Evolutionary conservation across 108 stramenopile species (phyloP), one percentile per base, ranked within the genome.

Genomic region (Fragilariopsis cylindrus): DNA sequence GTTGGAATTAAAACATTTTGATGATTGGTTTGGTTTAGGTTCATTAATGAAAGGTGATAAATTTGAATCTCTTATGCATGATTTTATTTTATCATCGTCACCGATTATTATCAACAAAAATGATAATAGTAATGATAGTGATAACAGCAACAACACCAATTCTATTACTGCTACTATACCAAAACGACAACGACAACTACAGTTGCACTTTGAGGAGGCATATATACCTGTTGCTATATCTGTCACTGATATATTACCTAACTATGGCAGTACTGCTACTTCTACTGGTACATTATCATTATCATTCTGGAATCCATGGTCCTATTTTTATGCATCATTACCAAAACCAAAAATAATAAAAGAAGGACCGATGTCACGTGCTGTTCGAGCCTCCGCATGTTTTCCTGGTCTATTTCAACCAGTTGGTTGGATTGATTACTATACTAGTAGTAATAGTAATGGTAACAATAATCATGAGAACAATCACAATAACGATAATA

Each of bases 401-500:
- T 93, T 93, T 77, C 92, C 92, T 7, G 66, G 82, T 9, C 60
- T 93, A 11, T 91, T 93, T 60, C 89, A 91, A 65, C 92, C 92
- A 5, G 87, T 89, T 44, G 72, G 75, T 15, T 93, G 92, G 92
- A 65, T 76, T 19, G 76, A 76, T 48, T 40, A 40, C 3, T 13
- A 3, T 8, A 45, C 43, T 45, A 19, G 65, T 4, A 46, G 45
- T 45, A 65, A 15, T 48, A 30, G 30, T 19, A 47, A 54, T 47
- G 71, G 62, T 41, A 57, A 72, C 45, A n/a, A 62, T 13, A 41
- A 66, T 54, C 53, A 43, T 3, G 60, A 63, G 15, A 54, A 62
- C 15, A 46, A 66, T 54, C 53, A 43, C 7, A 60, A 63, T 16
- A 54, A 13, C 48, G 3, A 62, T 63, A 45, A 44, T 48, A 30